Percentiles rank a stretch among this genome's conserved stretches.
phyloP scores from a whole-genome alignment of 2,329 filamentous ascomycete genomes.

The Trichoderma citrinoviride region DNA sequence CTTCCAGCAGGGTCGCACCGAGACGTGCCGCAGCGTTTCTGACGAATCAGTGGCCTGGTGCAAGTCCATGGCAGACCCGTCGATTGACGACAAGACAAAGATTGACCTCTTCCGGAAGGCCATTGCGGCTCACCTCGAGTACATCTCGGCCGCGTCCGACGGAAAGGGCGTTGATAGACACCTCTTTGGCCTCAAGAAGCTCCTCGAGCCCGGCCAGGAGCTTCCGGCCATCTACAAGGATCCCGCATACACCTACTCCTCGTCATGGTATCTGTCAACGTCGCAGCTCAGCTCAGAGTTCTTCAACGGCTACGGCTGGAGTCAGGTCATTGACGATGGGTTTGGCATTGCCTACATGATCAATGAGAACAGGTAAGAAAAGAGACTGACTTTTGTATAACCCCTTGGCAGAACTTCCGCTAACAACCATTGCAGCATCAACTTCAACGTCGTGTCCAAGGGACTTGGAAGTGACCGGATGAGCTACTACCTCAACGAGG shows the following conservation, averaged over 20 bases:
- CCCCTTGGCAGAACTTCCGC: not conserved
- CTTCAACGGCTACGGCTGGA: slow-evolving; percentile 99
- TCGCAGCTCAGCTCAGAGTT: slow-evolving; percentile 92
- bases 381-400: not conserved
- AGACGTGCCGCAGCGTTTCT: slow-evolving; percentile 89
- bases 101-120: slow-evolving; percentile 79
- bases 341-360: slow-evolving; percentile 99
- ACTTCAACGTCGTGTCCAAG: slow-evolving; percentile 98
- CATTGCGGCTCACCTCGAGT: slow-evolving; percentile 78
- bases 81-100: slow-evolving; percentile 60
- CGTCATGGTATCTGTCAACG: slow-evolving; percentile 84
- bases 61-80: slow-evolving; percentile 73
- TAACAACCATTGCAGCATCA: slow-evolving; percentile 58
- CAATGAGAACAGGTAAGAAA: slow-evolving; percentile 81
- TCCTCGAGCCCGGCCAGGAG: slow-evolving; percentile 75
- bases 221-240: slow-evolving; percentile 82
- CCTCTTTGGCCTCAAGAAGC: slow-evolving; percentile 94
- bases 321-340: slow-evolving; percentile 91
- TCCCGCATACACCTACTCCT: slow-evolving; percentile 78
- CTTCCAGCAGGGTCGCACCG: slow-evolving; percentile 94
- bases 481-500: slow-evolving; percentile 95
- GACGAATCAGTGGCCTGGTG: slow-evolving; percentile 92
- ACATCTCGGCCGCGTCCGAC: slow-evolving; percentile 84
- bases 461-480: slow-evolving; percentile 84
- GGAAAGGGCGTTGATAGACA: slow-evolving; percentile 94